phyloP scores from a whole-genome alignment of 2,329 filamentous ascomycete genomes.

The Aspergillus sp. region DNA sequence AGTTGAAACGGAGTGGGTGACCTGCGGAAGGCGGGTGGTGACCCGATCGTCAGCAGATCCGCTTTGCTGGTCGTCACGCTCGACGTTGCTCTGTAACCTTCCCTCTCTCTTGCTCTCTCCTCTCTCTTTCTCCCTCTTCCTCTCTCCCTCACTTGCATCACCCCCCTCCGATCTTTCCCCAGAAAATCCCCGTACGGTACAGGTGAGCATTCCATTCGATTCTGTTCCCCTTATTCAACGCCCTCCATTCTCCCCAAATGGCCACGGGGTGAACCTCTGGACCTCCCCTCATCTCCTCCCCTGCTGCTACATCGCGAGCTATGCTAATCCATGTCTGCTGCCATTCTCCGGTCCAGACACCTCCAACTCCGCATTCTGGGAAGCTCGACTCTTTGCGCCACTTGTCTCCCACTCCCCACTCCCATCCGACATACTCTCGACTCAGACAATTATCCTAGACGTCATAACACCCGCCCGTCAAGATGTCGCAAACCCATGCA shows the following conservation, averaged over 20 bases:
- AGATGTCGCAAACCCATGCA: constrained; percentile 89
- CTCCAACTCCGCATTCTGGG: constrained; percentile 17
- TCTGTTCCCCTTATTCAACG: not conserved
- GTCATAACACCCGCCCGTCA: constrained; percentile 42
- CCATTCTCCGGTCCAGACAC: constrained; percentile 6
- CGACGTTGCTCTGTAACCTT: constrained; percentile 2
- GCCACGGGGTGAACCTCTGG: not conserved
- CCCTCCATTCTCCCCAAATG: not conserved
- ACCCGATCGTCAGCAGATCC: constrained; percentile 17
- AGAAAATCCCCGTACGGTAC: not conserved
- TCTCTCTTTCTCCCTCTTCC: not conserved
- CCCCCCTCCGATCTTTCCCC: not conserved
- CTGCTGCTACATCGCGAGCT: not conserved
- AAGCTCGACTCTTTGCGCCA: constrained; percentile 15
- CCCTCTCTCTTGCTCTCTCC: constrained; percentile 1
- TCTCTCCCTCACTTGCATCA: not conserved
- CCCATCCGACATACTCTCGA: not conserved
- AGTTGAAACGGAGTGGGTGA: constrained; percentile 4
- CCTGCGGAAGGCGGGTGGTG: constrained; percentile 12
- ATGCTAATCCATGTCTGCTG: constrained; percentile 18
- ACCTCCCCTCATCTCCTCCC: not conserved
- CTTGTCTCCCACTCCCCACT: constrained; percentile 14
- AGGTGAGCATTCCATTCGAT: constrained; percentile 1
- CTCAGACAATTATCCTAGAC: constrained; percentile 5
- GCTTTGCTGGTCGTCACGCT: not conserved